Base-by-base conservation (phyloP, 1,139 yeast genomes). In the Nakaseomyces sp. region DNA sequence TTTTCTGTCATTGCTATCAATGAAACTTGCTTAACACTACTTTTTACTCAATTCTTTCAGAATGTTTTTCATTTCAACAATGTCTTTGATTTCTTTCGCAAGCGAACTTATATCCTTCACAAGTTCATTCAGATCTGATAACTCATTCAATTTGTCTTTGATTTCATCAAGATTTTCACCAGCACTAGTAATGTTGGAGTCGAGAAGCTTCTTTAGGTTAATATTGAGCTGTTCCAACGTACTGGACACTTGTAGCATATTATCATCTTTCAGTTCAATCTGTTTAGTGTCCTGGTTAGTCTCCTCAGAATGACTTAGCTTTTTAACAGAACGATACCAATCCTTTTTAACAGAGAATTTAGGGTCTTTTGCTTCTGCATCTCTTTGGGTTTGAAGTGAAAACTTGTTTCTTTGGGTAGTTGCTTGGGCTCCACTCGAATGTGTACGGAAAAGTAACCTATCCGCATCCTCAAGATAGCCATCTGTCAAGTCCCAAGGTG, bases 401-500 rank as follows among this genome's bases (percentile, higher is more conserved):
- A 71, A 43, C 52, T 54, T 53, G 63, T 69, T 52, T 69, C 64
- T 56, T 62, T 70, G 48, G 63, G 70, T 46, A 64, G 73, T 26
- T 61, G 71, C 51, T 60, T 70, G 65, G 65, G 49, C 50, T 24
- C 60, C 60, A 20, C 63, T 61, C 17, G 45, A 45, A 2, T 49
- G 51, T 33, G 56, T 60, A n/a, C 54, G 47, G 12, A 57, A 51
- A 32, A 61, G 57, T 3, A 61, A 43, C 4, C 65, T 66, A 13
- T 56, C 60, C 24, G 60, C 73, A 32, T 65, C 70, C 41, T 72
- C 74, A 15, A 56, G 52, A 56, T 72, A 86, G 0, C 95, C 95
- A 61, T 86, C 95, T 8, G 82, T 74, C 53, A 86, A 68, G 53
- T 82, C 86, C 94, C 95, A 86, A 57, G 82, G 89, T 15, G 81